Base-by-base conservation (phyloP, 2,329 filamentous ascomycete genomes). In the Fusarium fracticaudum region DNA sequence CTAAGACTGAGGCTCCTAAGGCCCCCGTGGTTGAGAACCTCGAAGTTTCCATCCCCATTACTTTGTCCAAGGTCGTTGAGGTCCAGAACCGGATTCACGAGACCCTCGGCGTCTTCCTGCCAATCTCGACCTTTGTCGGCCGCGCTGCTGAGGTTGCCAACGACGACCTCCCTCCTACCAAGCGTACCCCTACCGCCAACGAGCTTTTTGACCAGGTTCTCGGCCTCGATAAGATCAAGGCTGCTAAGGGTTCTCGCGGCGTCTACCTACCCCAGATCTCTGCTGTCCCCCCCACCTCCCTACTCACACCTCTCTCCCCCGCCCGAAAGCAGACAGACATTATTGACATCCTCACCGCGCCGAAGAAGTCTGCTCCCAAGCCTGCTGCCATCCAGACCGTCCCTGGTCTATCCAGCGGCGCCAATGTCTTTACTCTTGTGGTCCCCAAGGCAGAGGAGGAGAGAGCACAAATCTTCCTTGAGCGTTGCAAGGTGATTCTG, bases 121-220 rank as follows among this genome's bases (percentile, higher is more conserved):
- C 96, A 20, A 86, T 98, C 10, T 94, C 93, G 5, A 94, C 93
- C 18, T 98, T 98, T 85, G 91, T 99, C 80, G 89, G 91, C 63
- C 92, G 95, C 61, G 96, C 96, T 45, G 90, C 93, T 45, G 92
- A 96, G 78, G 85, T 97, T 33, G 96, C 96, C 69, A 98, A 98
- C 84, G 92, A 96, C 72, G 91, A 93, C 51, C 89, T 98, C 13
- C 96, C 96, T 35, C 89, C 91, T 10, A 87, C 90, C 68, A 86
- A 86, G 69, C 87, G 89, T 51, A 71, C 77, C 48, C 92, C 92
- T 20, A 91, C 93, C 2, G 86, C 92, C 41, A 90, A 95, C 79
- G 94, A 97, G 81, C 90, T 99, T 18, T 98, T 98, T 84, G 91
- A 98, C 80, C 91, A 96, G 78, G 87, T 98, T 20, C 88, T 99